phyloP scores from a whole-genome alignment of 768 basidiomycete genomes.

The Gloeophyllum trabeum region DNA sequence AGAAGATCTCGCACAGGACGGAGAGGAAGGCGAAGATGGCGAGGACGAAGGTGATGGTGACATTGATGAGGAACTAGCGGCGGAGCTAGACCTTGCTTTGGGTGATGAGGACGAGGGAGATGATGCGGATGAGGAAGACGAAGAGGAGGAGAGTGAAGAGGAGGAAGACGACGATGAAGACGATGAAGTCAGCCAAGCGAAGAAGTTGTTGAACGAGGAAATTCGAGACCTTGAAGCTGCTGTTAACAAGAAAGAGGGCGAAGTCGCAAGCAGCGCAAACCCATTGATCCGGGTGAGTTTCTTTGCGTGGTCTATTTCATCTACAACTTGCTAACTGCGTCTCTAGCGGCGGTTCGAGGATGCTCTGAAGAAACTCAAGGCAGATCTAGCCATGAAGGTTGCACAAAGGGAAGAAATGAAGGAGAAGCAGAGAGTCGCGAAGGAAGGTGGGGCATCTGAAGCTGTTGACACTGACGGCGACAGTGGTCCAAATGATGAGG shows the following conservation, averaged over 20 bases:
- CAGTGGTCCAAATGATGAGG: conserved; percentile 23
- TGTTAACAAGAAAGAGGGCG: conserved; percentile 73
- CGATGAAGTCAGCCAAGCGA: conserved; percentile 58
- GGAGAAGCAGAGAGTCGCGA: conserved; percentile 60
- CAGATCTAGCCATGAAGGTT: conserved; percentile 78
- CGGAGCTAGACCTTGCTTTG: conserved; percentile 81
- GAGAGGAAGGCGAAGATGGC: conserved; percentile 47
- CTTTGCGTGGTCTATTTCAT: neutral
- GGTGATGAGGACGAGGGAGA: conserved; percentile 51
- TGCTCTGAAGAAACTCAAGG: conserved; percentile 75
- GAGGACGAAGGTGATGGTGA: conserved; percentile 59
- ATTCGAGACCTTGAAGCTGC: conserved; percentile 84
- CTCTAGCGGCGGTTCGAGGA: conserved; percentile 86
- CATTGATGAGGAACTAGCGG: conserved; percentile 82
- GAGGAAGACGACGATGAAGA: conserved; percentile 73
- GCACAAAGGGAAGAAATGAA: conserved; percentile 72
- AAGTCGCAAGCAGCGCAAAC: conserved; percentile 77
- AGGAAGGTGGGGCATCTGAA: conserved; percentile 43
- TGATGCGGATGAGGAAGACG: conserved; percentile 52
- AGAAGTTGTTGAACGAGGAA: conserved; percentile 78
- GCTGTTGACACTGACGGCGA: conserved; percentile 31
- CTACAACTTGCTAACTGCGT: neutral
- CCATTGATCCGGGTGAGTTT: conserved; percentile 68
- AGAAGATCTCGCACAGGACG: conserved; percentile 48
- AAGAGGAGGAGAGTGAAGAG: conserved; percentile 57